phyloP scores from a whole-genome alignment of 2,329 filamentous ascomycete species.

The Xylariaceae sp. region DNA sequence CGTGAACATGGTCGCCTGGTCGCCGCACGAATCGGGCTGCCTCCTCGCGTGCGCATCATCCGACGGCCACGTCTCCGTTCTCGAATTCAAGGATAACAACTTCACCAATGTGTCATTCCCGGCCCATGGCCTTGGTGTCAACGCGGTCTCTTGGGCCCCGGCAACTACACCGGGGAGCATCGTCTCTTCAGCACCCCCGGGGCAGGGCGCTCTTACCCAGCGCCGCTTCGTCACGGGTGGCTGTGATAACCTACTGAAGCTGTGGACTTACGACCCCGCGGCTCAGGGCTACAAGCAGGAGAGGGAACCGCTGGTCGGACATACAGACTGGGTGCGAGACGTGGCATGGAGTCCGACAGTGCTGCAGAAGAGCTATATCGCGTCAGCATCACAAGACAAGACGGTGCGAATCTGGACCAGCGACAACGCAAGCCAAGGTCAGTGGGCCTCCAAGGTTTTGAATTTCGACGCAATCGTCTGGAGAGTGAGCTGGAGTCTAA shows the following conservation, averaged over 20 bases:
- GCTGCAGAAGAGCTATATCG: conserved; percentile 94
- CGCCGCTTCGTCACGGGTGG: conserved; percentile 92
- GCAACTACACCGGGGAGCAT: conserved; percentile 82
- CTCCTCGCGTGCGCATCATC: conserved; percentile 92
- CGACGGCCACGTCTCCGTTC: conserved; percentile 88
- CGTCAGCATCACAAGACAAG: conserved; percentile 93
- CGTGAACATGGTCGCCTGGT: conserved; percentile 96
- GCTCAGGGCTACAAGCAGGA: conserved; percentile 64
- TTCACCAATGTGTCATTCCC: conserved; percentile 89
- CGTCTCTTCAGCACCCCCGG: conserved; percentile 67
- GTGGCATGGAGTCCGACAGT: conserved; percentile 97
- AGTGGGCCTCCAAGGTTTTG: conserved; percentile 85
- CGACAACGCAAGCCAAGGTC: conserved; percentile 64
- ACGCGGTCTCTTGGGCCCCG: conserved; percentile 94
- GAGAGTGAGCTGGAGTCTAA: conserved; percentile 97
- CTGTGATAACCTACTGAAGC: conserved; percentile 89
- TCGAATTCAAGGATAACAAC: conserved; percentile 95
- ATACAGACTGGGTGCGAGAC: conserved; percentile 96
- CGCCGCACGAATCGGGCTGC: conserved; percentile 94
- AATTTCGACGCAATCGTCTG: conserved; percentile 89
- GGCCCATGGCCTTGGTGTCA: conserved; percentile 91
- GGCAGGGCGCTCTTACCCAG: conserved; percentile 63
- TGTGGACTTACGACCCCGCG: conserved; percentile 81
- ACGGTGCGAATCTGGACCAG: conserved; percentile 97
- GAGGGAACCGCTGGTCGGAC: conserved; percentile 70